A percentile compares a stretch with the other conserved stretches of the same genome.
Conservation (phyloP, 176 grass and related monocot species). For the Elaeis guineensis region DNA sequence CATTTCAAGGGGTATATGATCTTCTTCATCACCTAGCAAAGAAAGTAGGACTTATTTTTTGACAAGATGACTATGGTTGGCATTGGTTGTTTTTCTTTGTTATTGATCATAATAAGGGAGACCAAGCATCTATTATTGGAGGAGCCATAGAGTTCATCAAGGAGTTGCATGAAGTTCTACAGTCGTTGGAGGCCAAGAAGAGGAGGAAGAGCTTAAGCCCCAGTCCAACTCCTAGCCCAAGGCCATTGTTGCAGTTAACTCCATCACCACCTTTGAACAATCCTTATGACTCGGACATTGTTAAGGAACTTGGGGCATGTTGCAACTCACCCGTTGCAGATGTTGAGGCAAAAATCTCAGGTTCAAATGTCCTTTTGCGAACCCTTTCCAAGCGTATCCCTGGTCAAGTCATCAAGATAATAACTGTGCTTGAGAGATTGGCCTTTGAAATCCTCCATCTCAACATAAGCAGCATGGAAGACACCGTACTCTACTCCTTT, state of each 20-base stretch:
- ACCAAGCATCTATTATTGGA: constrained; percentile 95
- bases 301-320: constrained; percentile 69
- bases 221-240: constrained; percentile 32
- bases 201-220: constrained; percentile 47
- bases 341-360: constrained; percentile 80
- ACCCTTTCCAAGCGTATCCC: constrained; percentile 70
- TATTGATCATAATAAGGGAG: constrained; percentile 25
- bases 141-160: constrained; percentile 93
- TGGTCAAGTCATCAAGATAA: constrained; percentile 52
- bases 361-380: constrained; percentile 73
- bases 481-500: constrained; percentile 89
- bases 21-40: no score
- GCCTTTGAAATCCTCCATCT: constrained; percentile 82
- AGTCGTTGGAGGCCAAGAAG: constrained; percentile 73
- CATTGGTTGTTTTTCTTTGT: not conserved
- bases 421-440: constrained; percentile 50
- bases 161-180: constrained; percentile 69
- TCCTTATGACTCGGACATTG: constrained; percentile 18
- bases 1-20: no score
- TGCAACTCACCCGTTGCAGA: constrained; percentile 83
- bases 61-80: no score
- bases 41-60: no score
- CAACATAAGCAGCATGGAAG: constrained; percentile 94
- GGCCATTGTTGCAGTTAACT: constrained; percentile 32
- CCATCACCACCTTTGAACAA: constrained; percentile 37